Base-by-base conservation (phyloP, 768 basidiomycete species). In the Tricholoma matsutake region DNA sequence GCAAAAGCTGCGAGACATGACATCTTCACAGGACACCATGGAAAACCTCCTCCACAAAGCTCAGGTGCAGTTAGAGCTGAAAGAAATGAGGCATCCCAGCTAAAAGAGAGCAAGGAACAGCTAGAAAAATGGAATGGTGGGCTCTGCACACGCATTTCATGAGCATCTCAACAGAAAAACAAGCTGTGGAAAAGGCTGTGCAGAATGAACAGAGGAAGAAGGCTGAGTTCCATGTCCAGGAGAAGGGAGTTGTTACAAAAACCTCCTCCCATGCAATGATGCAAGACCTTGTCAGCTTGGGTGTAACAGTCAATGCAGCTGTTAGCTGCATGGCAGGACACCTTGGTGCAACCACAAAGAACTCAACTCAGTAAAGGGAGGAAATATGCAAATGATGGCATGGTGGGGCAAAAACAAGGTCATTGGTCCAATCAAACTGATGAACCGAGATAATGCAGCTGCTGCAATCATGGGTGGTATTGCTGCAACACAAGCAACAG, bases 361-460 rank as follows among this genome's bases (percentile, higher is more conserved):
- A 43, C 51, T 73, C 53, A 75, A 75, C 25, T 35, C 68, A 0
- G 58, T 73, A 2, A 69, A 70, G 49, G 70, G 68, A 1, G 70
- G 71, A 0, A 61, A 63, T 16, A 4, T 28, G 16, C 52, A 16
- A 16, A 67, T 72, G 66, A 47, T 34, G 37, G 57, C 13, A 1
- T 71, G 58, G 41, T 73, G 71, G 72, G n/a, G 29, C 6, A 34
- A 45, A 8, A 37, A 65, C 62, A 0, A 43, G 63, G 1, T 28
- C 43, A 0, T 61, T 57, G 1, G 43, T 6, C 72, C 72, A 1
- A 54, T 67, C 6, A 49, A 65, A 29, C 59, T 73, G 9, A 53
- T 64, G 25, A 72, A 70, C 51, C 61, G 64, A 31, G 67, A 65
- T 31, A 75, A 75, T 58, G 61, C 61, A 2, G 71, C 70, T 0